Percentiles rank a stretch among this genome's conserved stretches.
Evolutionary conservation across 2,329 filamentous ascomycete genomes (phyloP).

Genomic region (Teratosphaeria zuluensis): DNA sequence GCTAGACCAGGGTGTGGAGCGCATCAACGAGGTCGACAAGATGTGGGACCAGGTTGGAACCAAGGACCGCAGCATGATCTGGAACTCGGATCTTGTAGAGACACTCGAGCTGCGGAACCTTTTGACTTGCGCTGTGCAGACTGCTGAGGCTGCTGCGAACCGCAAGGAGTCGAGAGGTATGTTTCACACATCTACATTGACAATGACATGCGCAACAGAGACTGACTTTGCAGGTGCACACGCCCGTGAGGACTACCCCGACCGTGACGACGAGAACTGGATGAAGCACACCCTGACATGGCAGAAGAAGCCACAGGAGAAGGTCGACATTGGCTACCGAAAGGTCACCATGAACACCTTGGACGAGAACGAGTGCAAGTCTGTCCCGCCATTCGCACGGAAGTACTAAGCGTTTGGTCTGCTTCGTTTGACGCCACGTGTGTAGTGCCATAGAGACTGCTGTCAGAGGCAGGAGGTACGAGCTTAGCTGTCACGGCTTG

Average conservation of each 20-base stretch:
- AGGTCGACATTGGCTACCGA: slow-evolving; percentile 80
- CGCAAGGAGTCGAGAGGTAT: slow-evolving; percentile 88
- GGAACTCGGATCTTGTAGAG: slow-evolving; percentile 96
- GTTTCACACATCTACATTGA: neutral
- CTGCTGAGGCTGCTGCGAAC: slow-evolving; percentile 78
- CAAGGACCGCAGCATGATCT: slow-evolving; percentile 99
- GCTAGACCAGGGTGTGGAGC: slow-evolving; percentile 84
- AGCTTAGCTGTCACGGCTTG: neutral
- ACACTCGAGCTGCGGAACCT: slow-evolving; percentile 92
- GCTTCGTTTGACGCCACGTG: slow-evolving; percentile 10
- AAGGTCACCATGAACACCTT: slow-evolving; percentile 72
- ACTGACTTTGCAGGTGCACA: slow-evolving; percentile 48
- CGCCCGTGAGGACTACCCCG: slow-evolving; percentile 91
- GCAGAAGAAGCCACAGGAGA: slow-evolving; percentile 85
- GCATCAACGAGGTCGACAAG: slow-evolving; percentile 73
- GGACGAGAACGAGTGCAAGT: slow-evolving; percentile 92
- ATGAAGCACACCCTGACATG: slow-evolving; percentile 98
- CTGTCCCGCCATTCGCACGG: slow-evolving; percentile 93
- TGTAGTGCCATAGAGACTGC: neutral
- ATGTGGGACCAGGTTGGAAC: slow-evolving; percentile 76
- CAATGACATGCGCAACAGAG: neutral
- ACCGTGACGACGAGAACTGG: slow-evolving; percentile 92
- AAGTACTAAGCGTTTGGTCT: slow-evolving; percentile 54
- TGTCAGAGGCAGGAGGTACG: neutral
- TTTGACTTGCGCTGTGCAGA: slow-evolving; percentile 93